phyloP scores from a whole-genome alignment of 129 eudicot genomes.

The Arctium minus region DNA sequence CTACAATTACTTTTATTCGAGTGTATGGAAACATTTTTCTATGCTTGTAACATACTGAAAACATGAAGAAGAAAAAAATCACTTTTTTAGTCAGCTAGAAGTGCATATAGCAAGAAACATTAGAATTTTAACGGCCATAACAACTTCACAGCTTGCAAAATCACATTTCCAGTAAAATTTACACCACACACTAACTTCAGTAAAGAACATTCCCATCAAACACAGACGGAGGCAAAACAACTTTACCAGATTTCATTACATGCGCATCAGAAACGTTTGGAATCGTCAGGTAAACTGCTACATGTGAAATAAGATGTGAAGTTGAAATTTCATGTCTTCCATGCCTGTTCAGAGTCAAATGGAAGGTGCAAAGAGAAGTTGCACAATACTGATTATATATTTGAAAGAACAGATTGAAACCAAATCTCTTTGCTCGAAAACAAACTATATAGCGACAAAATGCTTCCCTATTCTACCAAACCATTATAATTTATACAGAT shows the following conservation, averaged over 20 bases:
- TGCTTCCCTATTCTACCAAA: constrained; percentile 14
- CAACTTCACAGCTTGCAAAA: background rate
- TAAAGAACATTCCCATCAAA: background rate
- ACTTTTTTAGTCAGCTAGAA: background rate
- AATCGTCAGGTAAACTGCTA: background rate
- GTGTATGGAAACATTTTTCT: constrained; percentile 1
- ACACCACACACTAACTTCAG: too few relatives aligned
- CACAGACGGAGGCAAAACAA: background rate
- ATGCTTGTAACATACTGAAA: constrained; percentile 8
- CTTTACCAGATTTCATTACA: background rate
- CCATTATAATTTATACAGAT: constrained; percentile 11
- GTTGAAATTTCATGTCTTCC: too few relatives aligned
- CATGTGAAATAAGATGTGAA: background rate
- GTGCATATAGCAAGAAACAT: background rate
- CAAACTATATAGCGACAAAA: constrained; percentile 11
- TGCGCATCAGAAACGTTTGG: background rate
- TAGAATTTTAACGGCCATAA: background rate
- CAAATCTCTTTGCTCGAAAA: constrained; percentile 19
- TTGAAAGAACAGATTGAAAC: constrained; percentile 7
- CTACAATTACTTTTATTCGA: background rate
- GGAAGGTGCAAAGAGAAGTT: background rate
- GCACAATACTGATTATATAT: background rate
- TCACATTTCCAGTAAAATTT: background rate
- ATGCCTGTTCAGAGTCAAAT: background rate
- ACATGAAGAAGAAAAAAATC: background rate